Evolutionary conservation across 441 rosid genomes (phyloP).

Genomic region (Gossypium lobatum): DNA sequence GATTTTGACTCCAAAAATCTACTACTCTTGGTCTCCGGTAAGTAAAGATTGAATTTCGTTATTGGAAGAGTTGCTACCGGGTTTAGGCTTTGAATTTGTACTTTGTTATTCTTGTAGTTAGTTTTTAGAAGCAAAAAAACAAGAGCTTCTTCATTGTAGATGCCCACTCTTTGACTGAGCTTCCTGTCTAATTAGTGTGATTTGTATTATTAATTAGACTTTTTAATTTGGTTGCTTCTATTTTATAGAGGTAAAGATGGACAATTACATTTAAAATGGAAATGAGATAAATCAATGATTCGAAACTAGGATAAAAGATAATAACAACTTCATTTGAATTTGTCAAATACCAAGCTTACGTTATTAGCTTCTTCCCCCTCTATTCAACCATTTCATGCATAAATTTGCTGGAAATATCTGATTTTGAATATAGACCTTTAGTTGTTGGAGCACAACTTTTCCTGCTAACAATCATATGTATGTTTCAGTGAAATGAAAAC

Average conservation of each 20-base stretch:
- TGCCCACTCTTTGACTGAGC: background rate
- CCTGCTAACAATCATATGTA: background rate
- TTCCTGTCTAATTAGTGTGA: background rate
- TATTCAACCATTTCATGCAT: background rate
- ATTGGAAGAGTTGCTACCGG: background rate
- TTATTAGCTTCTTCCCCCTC: too few relatives aligned
- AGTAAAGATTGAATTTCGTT: background rate
- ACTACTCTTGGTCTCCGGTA: background rate
- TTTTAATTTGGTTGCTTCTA: background rate
- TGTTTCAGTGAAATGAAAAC: constrained; percentile 8
- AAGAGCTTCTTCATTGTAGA: background rate
- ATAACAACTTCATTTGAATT: too few relatives aligned
- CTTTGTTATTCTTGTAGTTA: background rate
- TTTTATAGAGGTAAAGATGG: too few relatives aligned
- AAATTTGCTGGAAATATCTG: background rate
- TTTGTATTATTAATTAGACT: background rate
- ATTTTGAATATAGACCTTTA: background rate
- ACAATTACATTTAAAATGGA: too few relatives aligned
- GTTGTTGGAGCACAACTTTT: background rate
- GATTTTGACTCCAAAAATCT: background rate
- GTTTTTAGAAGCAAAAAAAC: background rate
- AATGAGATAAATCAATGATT: too few relatives aligned
- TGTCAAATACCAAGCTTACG: too few relatives aligned
- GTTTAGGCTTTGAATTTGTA: background rate
- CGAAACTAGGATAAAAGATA: too few relatives aligned